Conservation (phyloP, 2,329 filamentous ascomycete genomes). For the Periglandula ipomoeae region DNA sequence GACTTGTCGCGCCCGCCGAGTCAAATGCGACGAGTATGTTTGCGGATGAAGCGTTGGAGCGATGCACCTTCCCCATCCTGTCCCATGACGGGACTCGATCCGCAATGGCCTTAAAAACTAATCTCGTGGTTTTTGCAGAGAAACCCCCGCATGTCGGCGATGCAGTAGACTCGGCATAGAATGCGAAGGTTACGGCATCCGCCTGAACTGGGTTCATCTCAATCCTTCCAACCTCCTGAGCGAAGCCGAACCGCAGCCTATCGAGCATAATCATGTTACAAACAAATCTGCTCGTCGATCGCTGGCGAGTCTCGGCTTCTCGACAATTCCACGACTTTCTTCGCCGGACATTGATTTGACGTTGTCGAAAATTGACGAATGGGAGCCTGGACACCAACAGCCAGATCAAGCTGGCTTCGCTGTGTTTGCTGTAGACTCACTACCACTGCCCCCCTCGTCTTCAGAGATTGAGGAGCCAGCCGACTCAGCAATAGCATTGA, state of each 20-base stretch:
- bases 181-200: slow-evolving; percentile 14
- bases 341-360: slow-evolving; percentile 6
- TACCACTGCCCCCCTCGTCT: background rate
- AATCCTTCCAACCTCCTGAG: slow-evolving; percentile 2
- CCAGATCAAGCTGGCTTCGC: slow-evolving; percentile 2
- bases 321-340: background rate
- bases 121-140: background rate
- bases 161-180: slow-evolving; percentile 9
- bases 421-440: background rate
- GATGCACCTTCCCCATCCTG: too few relatives aligned
- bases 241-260: background rate
- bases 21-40: slow-evolving; percentile 13
- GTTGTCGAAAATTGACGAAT: slow-evolving; percentile 9
- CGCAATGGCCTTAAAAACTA: too few relatives aligned
- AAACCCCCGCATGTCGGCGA: slow-evolving; percentile 8
- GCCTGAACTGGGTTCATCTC: slow-evolving; percentile 11
- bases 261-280: background rate
- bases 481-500: background rate
- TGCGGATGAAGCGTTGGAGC: too few relatives aligned
- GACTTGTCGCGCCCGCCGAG: slow-evolving; percentile 12
- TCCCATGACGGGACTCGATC: too few relatives aligned
- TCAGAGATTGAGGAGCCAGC: background rate
- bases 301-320: background rate
- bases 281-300: background rate
- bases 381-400: background rate